A percentile compares a stretch with the other conserved stretches of the same genome.
These are phyloP conservation scores for Dioscorea alata DNA, from an alignment of 106 monocot species.

Conservation along the genomic window DNA sequence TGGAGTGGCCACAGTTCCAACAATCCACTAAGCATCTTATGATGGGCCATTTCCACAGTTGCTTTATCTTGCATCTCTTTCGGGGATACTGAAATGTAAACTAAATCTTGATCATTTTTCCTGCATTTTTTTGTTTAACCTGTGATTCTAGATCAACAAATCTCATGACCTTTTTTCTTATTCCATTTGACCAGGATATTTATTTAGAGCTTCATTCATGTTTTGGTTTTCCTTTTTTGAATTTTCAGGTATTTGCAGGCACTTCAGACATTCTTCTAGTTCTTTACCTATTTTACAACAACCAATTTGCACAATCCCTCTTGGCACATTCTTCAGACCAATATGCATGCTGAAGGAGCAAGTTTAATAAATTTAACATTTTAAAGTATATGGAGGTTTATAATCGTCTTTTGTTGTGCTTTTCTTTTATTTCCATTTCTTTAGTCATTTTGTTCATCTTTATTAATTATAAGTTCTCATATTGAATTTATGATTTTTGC, in stretches of 20 bases:
- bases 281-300: constrained; percentile 73
- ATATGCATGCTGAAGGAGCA: no score
- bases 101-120: not conserved
- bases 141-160: no score
- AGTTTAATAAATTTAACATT: no score
- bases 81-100: constrained; percentile 87
- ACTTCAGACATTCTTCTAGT: constrained; percentile 72
- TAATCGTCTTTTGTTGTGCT: not conserved
- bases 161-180: not conserved
- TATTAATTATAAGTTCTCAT: no score
- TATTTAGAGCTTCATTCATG: no score
- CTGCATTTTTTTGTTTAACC: no score
- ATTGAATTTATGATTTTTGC: no score
- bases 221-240: not conserved
- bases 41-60: constrained; percentile 86
- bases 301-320: constrained; percentile 57
- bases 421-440: not conserved
- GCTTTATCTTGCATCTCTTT: constrained; percentile 82
- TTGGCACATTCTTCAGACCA: no score
- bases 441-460: not conserved
- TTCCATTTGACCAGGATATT: not conserved
- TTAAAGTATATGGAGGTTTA: no score
- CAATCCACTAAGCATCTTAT: constrained; percentile 65
- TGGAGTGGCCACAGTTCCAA: constrained; percentile 77
- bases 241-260: constrained; percentile 82